Percentiles rank a stretch among this genome's conserved stretches.
These are phyloP conservation scores for Corniculantispora saksenae DNA, from an alignment of 2,329 filamentous ascomycete species.

Conservation along the genomic window DNA sequence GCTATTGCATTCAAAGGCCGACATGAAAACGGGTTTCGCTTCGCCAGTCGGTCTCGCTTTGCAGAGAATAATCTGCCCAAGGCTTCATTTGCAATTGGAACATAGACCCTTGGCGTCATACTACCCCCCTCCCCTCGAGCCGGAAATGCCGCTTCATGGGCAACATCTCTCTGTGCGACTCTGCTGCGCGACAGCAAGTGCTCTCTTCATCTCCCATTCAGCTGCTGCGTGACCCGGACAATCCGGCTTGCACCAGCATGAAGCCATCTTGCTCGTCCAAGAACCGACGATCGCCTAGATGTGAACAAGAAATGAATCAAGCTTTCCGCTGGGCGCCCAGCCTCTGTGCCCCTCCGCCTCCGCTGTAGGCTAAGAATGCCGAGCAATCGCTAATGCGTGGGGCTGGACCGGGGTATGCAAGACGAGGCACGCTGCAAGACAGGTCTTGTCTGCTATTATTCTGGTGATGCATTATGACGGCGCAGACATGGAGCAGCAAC, in stretches of 20 bases:
- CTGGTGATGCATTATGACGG: not conserved
- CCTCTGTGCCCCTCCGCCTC: slow-evolving; percentile 20
- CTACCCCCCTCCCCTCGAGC: not conserved
- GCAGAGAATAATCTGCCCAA: no score
- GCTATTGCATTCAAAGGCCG: not conserved
- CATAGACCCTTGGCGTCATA: not conserved
- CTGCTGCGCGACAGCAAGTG: not conserved
- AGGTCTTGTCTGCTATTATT: not conserved
- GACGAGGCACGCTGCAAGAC: slow-evolving; percentile 6
- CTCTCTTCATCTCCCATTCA: not conserved
- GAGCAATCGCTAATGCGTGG: slow-evolving; percentile 20
- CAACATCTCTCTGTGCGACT: not conserved
- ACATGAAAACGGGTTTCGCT: not conserved
- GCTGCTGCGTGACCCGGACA: not conserved
- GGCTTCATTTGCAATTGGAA: not conserved
- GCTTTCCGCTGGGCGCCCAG: slow-evolving; percentile 24
- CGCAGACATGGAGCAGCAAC: not conserved
- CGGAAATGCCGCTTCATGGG: not conserved
- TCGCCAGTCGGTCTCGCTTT: no score
- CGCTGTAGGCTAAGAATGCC: slow-evolving; percentile 17
- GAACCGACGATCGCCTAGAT: slow-evolving; percentile 13
- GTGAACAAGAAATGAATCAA: slow-evolving; percentile 21
- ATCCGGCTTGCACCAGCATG: not conserved
- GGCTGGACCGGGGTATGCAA: slow-evolving; percentile 13
- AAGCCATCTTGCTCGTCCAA: not conserved